Conservation (phyloP, 805 yeast genomes). For the Pichia membranifaciens region DNA sequence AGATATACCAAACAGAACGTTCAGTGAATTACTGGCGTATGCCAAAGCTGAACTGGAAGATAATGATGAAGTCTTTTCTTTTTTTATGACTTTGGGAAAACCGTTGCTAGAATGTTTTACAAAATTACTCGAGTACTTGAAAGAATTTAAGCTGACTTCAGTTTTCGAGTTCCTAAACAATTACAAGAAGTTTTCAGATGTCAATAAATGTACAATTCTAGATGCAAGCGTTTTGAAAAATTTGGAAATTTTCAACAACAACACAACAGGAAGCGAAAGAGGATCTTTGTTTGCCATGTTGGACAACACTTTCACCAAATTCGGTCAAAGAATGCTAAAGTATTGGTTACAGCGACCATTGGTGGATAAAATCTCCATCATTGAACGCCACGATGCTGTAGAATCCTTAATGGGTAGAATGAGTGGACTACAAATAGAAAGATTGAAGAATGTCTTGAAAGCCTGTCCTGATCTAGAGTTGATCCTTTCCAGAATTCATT, state of each 20-base stretch:
- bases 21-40: constrained; percentile 10
- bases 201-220: constrained; percentile 43
- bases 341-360: constrained; percentile 78
- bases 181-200: constrained; percentile 44
- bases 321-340: constrained; percentile 62
- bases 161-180: constrained; percentile 49
- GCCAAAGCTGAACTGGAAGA: constrained; percentile 7
- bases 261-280: constrained; percentile 45
- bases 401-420: constrained; percentile 39
- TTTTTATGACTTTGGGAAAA: constrained; percentile 16
- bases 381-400: constrained; percentile 59
- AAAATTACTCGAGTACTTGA: constrained; percentile 48
- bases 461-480: constrained; percentile 51
- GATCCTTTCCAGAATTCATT: constrained; percentile 52
- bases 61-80: constrained; percentile 11
- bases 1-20: neutral
- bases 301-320: constrained; percentile 72
- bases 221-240: constrained; percentile 63
- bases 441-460: constrained; percentile 24
- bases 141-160: constrained; percentile 55
- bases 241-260: constrained; percentile 68
- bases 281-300: constrained; percentile 80
- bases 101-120: constrained; percentile 29
- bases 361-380: constrained; percentile 45
- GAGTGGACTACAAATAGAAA: constrained; percentile 33